A percentile compares a stretch with the other conserved stretches of the same genome.
Conservation (phyloP, 2,329 filamentous ascomycete species). For the Aspergillus brunneoviolaceus region DNA sequence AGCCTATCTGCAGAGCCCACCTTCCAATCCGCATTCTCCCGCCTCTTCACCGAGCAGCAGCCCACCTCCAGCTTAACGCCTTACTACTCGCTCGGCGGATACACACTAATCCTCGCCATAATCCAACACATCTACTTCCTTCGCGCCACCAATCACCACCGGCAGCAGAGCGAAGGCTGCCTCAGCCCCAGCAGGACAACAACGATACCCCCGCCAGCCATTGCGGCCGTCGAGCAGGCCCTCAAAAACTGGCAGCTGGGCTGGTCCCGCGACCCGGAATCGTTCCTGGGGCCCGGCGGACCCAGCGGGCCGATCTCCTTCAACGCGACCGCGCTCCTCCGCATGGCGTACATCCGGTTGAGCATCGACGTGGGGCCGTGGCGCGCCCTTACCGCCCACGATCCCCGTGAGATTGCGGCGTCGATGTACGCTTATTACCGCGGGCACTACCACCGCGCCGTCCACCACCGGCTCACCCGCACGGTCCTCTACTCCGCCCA, state of each 20-base stretch:
- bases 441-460: background rate
- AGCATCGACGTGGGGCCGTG: constrained; percentile 5
- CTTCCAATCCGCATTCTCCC: background rate
- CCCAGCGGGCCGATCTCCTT: constrained; percentile 13
- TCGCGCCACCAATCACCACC: constrained; percentile 37
- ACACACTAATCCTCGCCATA: constrained; percentile 67
- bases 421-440: background rate
- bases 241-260: constrained; percentile 6
- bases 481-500: constrained; percentile 13
- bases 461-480: background rate
- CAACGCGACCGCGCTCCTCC: constrained; percentile 16
- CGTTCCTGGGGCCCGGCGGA: constrained; percentile 43
- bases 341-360: constrained; percentile 16
- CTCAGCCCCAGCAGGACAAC: no score
- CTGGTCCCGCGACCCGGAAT: constrained; percentile 45
- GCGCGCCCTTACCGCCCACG: constrained; percentile 3
- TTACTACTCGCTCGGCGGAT: constrained; percentile 58
- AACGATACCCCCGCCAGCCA: background rate
- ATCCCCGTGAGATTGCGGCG: background rate
- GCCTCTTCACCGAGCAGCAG: background rate
- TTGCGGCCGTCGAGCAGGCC: background rate
- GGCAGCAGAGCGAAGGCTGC: no score
- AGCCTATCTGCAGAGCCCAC: background rate
- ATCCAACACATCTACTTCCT: constrained; percentile 70
- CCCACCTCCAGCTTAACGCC: background rate